Evolutionary conservation across 768 basidiomycete genomes (phyloP).

Genomic region (Cystoderma amianthinum): DNA sequence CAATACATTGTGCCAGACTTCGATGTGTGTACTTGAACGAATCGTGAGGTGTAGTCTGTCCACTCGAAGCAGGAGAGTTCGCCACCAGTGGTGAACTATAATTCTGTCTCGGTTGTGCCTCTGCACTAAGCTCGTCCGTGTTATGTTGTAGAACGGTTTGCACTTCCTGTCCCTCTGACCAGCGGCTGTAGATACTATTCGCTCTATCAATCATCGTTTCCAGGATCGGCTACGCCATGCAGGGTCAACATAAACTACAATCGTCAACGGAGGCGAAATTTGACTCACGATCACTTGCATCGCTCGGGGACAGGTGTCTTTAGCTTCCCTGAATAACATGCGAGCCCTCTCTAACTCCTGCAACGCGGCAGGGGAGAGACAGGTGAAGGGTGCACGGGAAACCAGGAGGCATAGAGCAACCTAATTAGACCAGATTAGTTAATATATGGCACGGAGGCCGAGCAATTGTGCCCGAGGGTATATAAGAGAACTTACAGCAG

Average conservation of each 20-base stretch:
- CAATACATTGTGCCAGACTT: conserved; percentile 37
- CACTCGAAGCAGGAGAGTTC: conserved; percentile 1
- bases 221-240: conserved; percentile 29
- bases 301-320: conserved; percentile 37
- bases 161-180: conserved; percentile 37
- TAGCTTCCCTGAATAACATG: conserved; percentile 35
- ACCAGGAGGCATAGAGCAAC: conserved; percentile 47
- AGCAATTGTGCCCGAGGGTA: too few relatives aligned
- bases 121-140: conserved; percentile 18
- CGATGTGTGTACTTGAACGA: conserved; percentile 34
- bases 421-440: conserved; percentile 9
- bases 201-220: conserved; percentile 45
- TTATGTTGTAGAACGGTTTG: conserved; percentile 33
- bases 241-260: conserved; percentile 5
- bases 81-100: background rate
- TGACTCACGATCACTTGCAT: conserved; percentile 36
- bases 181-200: conserved; percentile 40
- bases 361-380: conserved; percentile 54
- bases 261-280: background rate
- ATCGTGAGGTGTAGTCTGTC: conserved; percentile 19
- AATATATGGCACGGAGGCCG: conserved; percentile 9
- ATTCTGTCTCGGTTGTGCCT: conserved; percentile 1
- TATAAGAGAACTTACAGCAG: conserved; percentile 29
- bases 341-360: conserved; percentile 51
- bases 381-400: conserved; percentile 61